Evolutionary conservation across 208 protist genomes (phyloP), one percentile per base, ranked within the genome.

Genomic region (Leishmania turanica): DNA sequence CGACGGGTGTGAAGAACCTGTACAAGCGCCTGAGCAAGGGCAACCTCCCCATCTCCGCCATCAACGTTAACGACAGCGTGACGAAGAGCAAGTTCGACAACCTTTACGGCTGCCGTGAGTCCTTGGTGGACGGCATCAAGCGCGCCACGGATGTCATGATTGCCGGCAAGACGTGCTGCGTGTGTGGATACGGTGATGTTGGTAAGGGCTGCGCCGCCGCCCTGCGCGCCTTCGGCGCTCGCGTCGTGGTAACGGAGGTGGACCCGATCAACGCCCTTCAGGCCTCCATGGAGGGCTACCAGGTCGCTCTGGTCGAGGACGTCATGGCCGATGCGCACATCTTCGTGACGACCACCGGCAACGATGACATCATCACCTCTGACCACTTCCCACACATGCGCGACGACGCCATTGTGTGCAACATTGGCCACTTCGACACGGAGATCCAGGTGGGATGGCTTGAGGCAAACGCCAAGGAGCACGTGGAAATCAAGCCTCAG

Each of bases 1-100:
- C 99, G 74, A 99, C 99, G 37, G 99, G 99, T 92, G 99, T 99
- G 60, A 97, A 99, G 92, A 98, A 99, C 90, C 93, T 99, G 51
- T 98, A 99, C 92, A 95, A 99, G 91, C 99, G 99, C 91, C 89
- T 96, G 31, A 89, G 98, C 83, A 89, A 92, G 68, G 97, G 97
- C 77, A 93, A 93, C 77, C 96, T 99, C 13, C 93, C 99, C 82
- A 98, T 99, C 89, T 98, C 99, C 75, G 98, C 99, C 87, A 99
- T 99, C 93, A 99, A 99, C 94, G 99, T 99, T 64, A 99, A 99
- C 95, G 99, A 99, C 93, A 99, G 96, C 82, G 99, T 99, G 54
- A 99, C 99, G 78, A 99, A 99, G 96, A 99, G 96, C 87, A 99
- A 99, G 95, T 99, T 99, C 86, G 99, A 99, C 93, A 99, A 99